Evolutionary conservation across 139 green algal species (phyloP), one percentile per base, ranked within the genome.

Genomic region (Chlamydomonas sp.): DNA sequence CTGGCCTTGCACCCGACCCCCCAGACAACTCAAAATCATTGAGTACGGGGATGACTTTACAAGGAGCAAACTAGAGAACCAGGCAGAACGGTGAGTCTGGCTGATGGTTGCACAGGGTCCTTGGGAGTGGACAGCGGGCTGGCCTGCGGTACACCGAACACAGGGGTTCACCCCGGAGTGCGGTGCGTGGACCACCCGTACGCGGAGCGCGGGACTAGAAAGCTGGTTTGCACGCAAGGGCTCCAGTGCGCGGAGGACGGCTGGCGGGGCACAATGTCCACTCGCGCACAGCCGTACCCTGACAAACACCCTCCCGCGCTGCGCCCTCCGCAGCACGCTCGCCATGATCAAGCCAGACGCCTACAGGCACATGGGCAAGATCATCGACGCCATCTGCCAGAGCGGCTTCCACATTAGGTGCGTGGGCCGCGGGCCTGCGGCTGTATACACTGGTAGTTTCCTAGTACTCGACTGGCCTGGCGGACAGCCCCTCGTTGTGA

Each of bases 341-440:
- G 96, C 92, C 3, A 94, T 98, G 88, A 88, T 98, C 49, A 97
- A 98, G 90, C 95, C 96, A 3, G 94, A 97, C 89, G 96, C 94
- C 5, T 90, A 95, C 57, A 80, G 94, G 62, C 80, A 96, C 77
- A 72, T 95, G 73, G 96, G 96, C 15, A 93, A 95, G 61, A 96
- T 98, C 81, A 72, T 98, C 12, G 89, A 96, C 69, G 93, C 93
- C 2, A 92, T 96, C 59, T n/a, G 86, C 2, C n/a, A 89, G 2
- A 91, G 77, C 10, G 95, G 95, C 60, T 96, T 97, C 80, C 67
- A 88, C 57, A 92, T 93, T 72, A 90, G 78, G 86, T 93, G 71
- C 73, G 75, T 12, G n/a, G 73, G 20, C 73, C 72, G 62, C 14
- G 6, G 68, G 12, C 31, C 31, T 49, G 31, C 49, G 2, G 15